Evolutionary conservation across 306 rosid genomes (phyloP).

Genomic region (Senna tora): DNA sequence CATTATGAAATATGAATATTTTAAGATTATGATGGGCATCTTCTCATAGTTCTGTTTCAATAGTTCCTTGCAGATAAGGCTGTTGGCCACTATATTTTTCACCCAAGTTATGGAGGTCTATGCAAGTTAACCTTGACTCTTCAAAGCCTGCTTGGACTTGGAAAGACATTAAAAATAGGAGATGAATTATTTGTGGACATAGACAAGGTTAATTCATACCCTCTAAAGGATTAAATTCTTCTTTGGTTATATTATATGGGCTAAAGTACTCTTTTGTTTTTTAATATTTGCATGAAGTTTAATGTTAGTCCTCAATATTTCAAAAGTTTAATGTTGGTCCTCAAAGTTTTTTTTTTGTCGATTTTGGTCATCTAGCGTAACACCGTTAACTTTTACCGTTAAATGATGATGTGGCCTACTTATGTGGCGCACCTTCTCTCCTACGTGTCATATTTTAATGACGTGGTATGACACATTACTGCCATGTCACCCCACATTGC

Average conservation of each 20-base stretch:
- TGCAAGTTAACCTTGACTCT: conserved; percentile 48
- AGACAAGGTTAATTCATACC: conserved; percentile 46
- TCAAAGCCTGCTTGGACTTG: conserved; percentile 49
- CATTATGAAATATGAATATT: conserved; percentile 5
- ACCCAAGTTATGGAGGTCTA: conserved; percentile 50
- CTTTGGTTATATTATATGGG: not conserved
- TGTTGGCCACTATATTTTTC: conserved; percentile 52
- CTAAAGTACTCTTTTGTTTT: no score
- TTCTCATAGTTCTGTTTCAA: conserved; percentile 30
- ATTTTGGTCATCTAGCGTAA: no score
- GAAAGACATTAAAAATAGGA: conserved; percentile 51
- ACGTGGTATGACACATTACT: no score
- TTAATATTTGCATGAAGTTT: no score
- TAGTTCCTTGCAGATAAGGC: conserved; percentile 56
- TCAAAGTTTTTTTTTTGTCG: no score
- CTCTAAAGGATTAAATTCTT: conserved; percentile 15
- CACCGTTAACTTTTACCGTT: no score
- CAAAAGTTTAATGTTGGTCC: no score
- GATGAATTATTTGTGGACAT: conserved; percentile 45
- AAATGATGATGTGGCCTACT: no score
- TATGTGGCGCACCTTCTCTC: no score
- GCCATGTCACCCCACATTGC: no score
- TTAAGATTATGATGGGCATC: conserved; percentile 18
- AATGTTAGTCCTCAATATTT: no score
- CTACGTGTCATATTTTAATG: no score